Percentiles rank a stretch among this genome's conserved stretches.
Evolutionary conservation across 306 rosid species (phyloP).

Genomic region (Styphnolobium japonicum): DNA sequence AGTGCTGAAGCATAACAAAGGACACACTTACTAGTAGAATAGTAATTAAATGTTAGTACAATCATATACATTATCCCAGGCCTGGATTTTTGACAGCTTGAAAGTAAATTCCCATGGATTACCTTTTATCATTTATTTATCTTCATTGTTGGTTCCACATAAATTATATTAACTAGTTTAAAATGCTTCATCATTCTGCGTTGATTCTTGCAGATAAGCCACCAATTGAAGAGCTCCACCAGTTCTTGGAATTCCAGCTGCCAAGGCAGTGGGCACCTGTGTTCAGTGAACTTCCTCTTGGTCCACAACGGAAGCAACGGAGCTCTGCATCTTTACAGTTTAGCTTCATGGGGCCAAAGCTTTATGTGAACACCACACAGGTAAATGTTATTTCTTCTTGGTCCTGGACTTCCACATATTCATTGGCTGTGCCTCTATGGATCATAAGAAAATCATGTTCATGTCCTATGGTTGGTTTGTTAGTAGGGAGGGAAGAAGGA

Average conservation of each 20-base stretch:
- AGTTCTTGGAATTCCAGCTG: constrained; percentile 95
- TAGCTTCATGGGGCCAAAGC: constrained; percentile 94
- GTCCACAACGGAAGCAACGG: constrained; percentile 86
- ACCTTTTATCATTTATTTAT: neutral
- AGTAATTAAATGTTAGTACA: neutral
- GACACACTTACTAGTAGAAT: neutral
- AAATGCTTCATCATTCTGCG: constrained; percentile 14
- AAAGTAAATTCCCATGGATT: constrained; percentile 5
- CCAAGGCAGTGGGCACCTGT: constrained; percentile 99
- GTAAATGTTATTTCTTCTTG: constrained; percentile 43
- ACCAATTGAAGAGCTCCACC: constrained; percentile 91
- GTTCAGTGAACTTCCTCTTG: constrained; percentile 97
- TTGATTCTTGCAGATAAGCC: constrained; percentile 77
- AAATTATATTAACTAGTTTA: neutral
- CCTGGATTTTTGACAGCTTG: neutral
- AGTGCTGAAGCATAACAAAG: neutral
- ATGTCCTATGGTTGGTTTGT: neutral
- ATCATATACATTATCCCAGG: neutral
- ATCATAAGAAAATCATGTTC: neutral
- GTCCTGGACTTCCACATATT: constrained; percentile 6
- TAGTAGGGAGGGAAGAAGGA: neutral
- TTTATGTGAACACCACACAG: constrained; percentile 72
- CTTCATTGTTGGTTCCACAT: neutral
- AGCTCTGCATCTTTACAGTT: constrained; percentile 79
- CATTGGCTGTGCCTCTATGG: constrained; percentile 11